Evolutionary conservation across 2,329 filamentous ascomycete genomes (phyloP), one percentile per base, ranked within the genome.

Genomic region (Fusarium tuaranense): DNA sequence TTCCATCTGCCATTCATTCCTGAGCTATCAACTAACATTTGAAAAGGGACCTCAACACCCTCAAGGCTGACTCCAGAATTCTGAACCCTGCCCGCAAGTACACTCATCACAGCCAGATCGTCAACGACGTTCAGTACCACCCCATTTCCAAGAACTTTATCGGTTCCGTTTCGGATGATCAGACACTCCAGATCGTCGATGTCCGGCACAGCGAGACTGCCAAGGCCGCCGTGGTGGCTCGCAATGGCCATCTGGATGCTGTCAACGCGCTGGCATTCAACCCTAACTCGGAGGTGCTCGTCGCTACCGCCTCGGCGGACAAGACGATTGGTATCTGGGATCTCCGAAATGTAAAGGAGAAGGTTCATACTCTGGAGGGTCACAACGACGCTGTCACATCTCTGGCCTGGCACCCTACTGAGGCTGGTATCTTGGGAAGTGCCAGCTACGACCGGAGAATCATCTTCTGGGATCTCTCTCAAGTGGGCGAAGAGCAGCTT

Each of bases 181-280:
- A 97, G 76, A 98, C 95, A 9, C 91, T 98, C 71, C 94, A 98
- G 83, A 93, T 99, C 70, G 89, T 98, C 69, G 97, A 99, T 82
- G 89, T 93, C n/a, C 93, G 97, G 78, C 89, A 90, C 80, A 81
- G 88, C 34, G 89, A 91, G 65, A 92, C 88, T 65, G 91, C 90
- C 72, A 90, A 89, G 74, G 91, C 94, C 1, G 91, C 94, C 6
- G 88, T 93, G 60, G 89, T 92, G 44, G 93, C 91, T 20, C 87
- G 90, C 73, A 88, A 91, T 59, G 95, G 95, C 12, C 97, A 99
- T 81, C 89, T 89, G 10, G 97, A 98, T 82, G 96, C 96, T 20
- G 95, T 99, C 83, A 99, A 99, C 82, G 93, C 95, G n/a, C 87
- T 99, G 30, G 92, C 97, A 0, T 99, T 98, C 86, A 98, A 98